Conservation (phyloP, 495 filamentous ascomycete genomes). For the Annulohypoxylon moriforme region DNA sequence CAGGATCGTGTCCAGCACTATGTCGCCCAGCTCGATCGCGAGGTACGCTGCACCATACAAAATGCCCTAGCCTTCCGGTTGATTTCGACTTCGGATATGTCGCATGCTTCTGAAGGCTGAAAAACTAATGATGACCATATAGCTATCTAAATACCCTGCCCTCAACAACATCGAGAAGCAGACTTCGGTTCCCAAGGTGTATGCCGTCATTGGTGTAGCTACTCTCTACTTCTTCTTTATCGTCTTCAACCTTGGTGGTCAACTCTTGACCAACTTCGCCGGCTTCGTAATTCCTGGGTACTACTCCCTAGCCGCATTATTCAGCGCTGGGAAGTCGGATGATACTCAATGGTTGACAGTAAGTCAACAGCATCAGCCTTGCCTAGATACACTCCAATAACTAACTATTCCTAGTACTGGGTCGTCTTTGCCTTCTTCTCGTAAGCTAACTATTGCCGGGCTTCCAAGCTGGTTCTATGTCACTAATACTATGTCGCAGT, state of each 20-base stretch:
- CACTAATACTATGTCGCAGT: conserved; percentile 50
- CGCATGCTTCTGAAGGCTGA: conserved; percentile 32
- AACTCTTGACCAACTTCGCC: conserved; percentile 95
- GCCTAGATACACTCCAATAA: conserved; percentile 3
- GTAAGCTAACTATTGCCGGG: conserved; percentile 54
- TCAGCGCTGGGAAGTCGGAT: conserved; percentile 81
- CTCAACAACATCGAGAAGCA: conserved; percentile 98
- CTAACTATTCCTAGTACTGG: conserved; percentile 82
- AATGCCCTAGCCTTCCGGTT: not conserved
- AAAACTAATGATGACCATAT: conserved; percentile 38
- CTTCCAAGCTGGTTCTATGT: not conserved
- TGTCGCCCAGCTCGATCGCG: conserved; percentile 93
- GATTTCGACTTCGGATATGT: conserved; percentile 29
- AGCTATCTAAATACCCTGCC: conserved; percentile 96
- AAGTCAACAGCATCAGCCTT: conserved; percentile 25
- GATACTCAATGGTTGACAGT: conserved; percentile 89
- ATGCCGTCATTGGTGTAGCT: conserved; percentile 85
- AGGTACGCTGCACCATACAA: conserved; percentile 70
- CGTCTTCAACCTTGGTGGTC: conserved; percentile 98
- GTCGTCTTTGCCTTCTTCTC: conserved; percentile 94
- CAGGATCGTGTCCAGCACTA: conserved; percentile 92
- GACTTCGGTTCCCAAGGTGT: conserved; percentile 94
- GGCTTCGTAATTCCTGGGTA: conserved; percentile 95
- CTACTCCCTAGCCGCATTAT: conserved; percentile 92
- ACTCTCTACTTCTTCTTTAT: conserved; percentile 97